Conservation (phyloP, 2,329 filamentous ascomycete genomes). For the Orbilia quercus region DNA sequence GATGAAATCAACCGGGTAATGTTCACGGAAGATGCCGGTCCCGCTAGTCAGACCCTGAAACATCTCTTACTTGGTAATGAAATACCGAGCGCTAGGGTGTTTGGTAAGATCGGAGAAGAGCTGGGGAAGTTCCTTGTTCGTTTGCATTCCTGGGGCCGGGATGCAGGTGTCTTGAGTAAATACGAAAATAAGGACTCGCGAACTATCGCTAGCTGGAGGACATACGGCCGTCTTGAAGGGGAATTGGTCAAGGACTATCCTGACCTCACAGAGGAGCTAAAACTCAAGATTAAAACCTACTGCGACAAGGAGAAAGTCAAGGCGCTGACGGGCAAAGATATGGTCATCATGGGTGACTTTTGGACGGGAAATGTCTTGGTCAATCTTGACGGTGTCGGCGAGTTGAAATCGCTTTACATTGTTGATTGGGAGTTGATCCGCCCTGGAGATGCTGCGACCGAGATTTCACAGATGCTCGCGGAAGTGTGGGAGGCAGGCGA, state of each 20-base stretch:
- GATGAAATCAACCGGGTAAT: slow-evolving; percentile 48
- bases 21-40: slow-evolving; percentile 48
- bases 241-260: slow-evolving; percentile 26
- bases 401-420: slow-evolving; percentile 39
- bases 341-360: slow-evolving; percentile 56
- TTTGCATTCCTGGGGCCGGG: slow-evolving; percentile 34
- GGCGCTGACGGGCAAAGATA: slow-evolving; percentile 20
- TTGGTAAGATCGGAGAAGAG: slow-evolving; percentile 46
- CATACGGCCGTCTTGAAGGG: slow-evolving; percentile 33
- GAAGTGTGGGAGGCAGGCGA: slow-evolving; percentile 53
- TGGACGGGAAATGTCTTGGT: slow-evolving; percentile 54
- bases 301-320: slow-evolving; percentile 37
- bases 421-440: slow-evolving; percentile 54
- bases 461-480: slow-evolving; percentile 53
- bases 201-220: slow-evolving; percentile 52
- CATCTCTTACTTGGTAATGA: slow-evolving; percentile 25
- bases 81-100: slow-evolving; percentile 30
- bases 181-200: slow-evolving; percentile 46
- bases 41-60: slow-evolving; percentile 36
- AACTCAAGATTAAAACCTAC: slow-evolving; percentile 20
- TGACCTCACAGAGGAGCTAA: slow-evolving; percentile 22
- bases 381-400: slow-evolving; percentile 22
- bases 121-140: slow-evolving; percentile 33
- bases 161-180: slow-evolving; percentile 17
- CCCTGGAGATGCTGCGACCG: slow-evolving; percentile 37